Conservation (phyloP, 2,329 filamentous ascomycete species). For the Aureobasidium sp. region DNA sequence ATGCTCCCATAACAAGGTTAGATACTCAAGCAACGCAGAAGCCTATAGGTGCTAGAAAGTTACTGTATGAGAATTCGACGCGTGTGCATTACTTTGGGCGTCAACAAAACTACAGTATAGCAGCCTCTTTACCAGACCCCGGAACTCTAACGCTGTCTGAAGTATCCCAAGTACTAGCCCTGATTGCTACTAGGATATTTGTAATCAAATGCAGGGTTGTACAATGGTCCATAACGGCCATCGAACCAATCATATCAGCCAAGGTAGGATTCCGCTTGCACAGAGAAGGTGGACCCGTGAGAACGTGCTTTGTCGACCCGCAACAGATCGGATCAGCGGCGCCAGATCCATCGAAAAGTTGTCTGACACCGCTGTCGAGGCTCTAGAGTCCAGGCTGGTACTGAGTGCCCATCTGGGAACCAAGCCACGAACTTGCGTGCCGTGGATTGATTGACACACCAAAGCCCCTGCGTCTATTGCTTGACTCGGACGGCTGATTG, state of each 20-base stretch:
- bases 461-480: constrained; percentile 10
- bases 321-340: not conserved
- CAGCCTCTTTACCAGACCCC: not conserved
- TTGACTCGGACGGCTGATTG: constrained; percentile 2
- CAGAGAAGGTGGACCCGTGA: not conserved
- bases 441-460: constrained; percentile 3
- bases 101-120: not conserved
- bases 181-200: not conserved
- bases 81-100: not conserved
- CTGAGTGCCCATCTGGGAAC: not conserved
- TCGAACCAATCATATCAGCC: not conserved
- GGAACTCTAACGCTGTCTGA: not conserved
- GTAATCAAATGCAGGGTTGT: not conserved
- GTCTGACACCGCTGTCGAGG: not conserved
- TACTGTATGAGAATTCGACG: not conserved
- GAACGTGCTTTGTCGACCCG: not conserved
- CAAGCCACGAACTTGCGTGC: constrained; percentile 4
- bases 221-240: not conserved
- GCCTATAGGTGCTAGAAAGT: not conserved
- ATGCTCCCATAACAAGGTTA: not conserved
- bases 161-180: not conserved
- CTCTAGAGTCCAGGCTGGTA: not conserved
- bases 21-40: constrained; percentile 1
- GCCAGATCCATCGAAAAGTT: constrained; percentile 1
- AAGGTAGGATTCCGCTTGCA: not conserved